A percentile compares a stretch with the other conserved stretches of the same genome.
Conservation (phyloP, 345 rosid genomes). For the Lepidium africanum region DNA sequence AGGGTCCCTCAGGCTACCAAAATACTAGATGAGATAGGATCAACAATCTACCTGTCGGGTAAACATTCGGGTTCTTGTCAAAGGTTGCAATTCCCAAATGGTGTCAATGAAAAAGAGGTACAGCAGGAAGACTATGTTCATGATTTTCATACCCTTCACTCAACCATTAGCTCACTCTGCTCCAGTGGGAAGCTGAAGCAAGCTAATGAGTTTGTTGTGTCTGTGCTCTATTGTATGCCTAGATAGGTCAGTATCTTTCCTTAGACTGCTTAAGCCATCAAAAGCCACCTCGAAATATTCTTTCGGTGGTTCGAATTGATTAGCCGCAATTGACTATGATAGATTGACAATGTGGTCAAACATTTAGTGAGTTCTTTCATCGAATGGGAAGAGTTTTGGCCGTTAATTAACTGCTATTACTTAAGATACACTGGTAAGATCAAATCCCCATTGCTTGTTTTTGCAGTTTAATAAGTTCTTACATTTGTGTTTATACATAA, state of each 20-base stretch:
- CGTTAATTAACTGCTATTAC: neutral
- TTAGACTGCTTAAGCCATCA: slow-evolving; percentile 6
- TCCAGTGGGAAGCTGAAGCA: slow-evolving; percentile 51
- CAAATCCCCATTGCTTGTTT: neutral
- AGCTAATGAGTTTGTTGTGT: slow-evolving; percentile 49
- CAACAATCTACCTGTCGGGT: slow-evolving; percentile 26
- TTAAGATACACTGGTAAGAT: neutral
- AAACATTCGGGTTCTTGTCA: slow-evolving; percentile 12
- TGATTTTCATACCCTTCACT: slow-evolving; percentile 47
- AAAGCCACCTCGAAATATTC: neutral
- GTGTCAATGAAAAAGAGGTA: slow-evolving; percentile 14
- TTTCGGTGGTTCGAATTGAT: neutral
- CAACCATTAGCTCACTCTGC: slow-evolving; percentile 54
- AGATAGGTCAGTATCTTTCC: slow-evolving; percentile 6
- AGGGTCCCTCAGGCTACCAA: slow-evolving; percentile 41
- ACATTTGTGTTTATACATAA: neutral
- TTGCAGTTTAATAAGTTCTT: neutral
- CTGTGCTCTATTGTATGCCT: slow-evolving; percentile 36
- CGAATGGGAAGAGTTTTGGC: neutral
- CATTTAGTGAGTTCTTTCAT: neutral
- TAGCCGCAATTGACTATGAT: neutral
- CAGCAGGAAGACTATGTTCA: slow-evolving; percentile 17
- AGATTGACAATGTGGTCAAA: neutral
- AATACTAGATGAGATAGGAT: slow-evolving; percentile 30
- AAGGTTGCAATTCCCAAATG: slow-evolving; percentile 5